Conservation (phyloP, 345 rosid species). For the Hibiscus trionum region DNA sequence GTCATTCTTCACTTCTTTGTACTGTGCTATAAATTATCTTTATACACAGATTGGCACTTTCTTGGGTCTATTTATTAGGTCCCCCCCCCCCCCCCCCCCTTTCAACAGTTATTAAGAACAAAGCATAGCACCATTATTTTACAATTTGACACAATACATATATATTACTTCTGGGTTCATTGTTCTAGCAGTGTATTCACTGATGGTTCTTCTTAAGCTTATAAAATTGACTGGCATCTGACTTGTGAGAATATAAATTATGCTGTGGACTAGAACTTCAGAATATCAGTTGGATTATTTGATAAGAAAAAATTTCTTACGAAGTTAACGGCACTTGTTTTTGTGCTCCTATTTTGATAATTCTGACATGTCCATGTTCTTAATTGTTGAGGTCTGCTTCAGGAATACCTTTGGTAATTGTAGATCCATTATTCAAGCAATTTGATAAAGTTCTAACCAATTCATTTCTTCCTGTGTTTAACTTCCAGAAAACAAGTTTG, state of each 20-base stretch:
- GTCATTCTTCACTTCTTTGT: slow-evolving; percentile 8
- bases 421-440: not conserved
- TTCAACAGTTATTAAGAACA: not conserved
- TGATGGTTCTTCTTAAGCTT: not conserved
- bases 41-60: not conserved
- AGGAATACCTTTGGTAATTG: not conserved
- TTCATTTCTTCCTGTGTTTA: slow-evolving; percentile 3
- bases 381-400: not conserved
- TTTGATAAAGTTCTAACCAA: slow-evolving; percentile 5
- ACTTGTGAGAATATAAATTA: not conserved
- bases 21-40: not conserved
- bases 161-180: not conserved
- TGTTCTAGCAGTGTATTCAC: not conserved
- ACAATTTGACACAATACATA: not conserved
- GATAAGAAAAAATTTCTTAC: not conserved
- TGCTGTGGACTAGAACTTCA: slow-evolving; percentile 1
- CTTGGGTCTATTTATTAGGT: not conserved
- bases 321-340: not conserved
- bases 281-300: not conserved
- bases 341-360: not conserved
- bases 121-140: not conserved
- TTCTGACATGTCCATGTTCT: not conserved
- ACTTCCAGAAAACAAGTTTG: slow-evolving; percentile 81
- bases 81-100: too few species aligned
- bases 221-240: not conserved